Base-by-base conservation (phyloP, 1,284 basidiomycete species). In the Phenoliferia sp. region DNA sequence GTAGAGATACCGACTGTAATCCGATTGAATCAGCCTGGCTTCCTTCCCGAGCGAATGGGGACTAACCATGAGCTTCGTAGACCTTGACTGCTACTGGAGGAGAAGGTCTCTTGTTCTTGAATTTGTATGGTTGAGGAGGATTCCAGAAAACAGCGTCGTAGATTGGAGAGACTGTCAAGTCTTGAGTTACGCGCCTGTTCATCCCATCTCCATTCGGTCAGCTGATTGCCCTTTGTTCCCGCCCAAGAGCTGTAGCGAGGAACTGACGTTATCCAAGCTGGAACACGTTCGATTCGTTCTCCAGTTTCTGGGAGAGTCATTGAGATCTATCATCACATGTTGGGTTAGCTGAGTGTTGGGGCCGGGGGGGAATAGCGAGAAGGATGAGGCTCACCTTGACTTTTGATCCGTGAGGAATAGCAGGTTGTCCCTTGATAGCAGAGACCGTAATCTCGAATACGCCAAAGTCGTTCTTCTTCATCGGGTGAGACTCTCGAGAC, bases 101-200 rank as follows among this genome's bases (percentile, higher is more conserved):
- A 1, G 85, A 82, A 10, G 90, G 91, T 12, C 85, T 83, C 52
- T 84, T 72, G 77, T 96, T 84, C 80, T 93, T 96, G 83, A 96
- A 94, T 34, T 82, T 81, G 82, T 98, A 96, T 26, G 83, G 78
- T 54, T 82, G 74, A 31, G 92, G 87, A 1, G 95, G 95, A 78
- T 98, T 97, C 95, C 95, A 99, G 81, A 98, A 97, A n/a, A 92
- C 87, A 31, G 92, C 92, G 69, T 99, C 95, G 80, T 96, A 99
- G 3, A 92, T 85, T 6, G 93, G 90, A 16, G 95, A 98, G 36
- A 94, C 87, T 59, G 81, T 79, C 64, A 98, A 82, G 77, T 99
- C 93, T 79, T 99, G 95, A 1, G 94, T 97, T 66, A 97, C 95
- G 68, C 94, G 90, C 52, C 78, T 78, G 69, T 78, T n/a, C n/a